phyloP scores from a whole-genome alignment of 768 basidiomycete species.

The Arthromyces matolae region DNA sequence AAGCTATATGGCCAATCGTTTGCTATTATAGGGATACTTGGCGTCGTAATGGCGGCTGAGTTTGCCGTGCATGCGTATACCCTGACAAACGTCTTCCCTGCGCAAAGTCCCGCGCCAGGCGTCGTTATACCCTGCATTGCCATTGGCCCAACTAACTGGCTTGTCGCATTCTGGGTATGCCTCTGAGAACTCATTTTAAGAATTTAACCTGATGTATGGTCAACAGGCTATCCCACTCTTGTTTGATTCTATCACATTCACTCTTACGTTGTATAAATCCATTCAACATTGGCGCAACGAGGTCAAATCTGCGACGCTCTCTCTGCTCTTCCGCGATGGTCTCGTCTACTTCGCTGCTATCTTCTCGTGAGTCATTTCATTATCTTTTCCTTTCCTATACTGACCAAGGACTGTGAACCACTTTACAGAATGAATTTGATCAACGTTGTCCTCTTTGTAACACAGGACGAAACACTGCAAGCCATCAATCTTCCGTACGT shows the following conservation, averaged over 20 bases:
- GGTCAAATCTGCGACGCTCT: constrained; percentile 5
- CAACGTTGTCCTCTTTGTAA: constrained; percentile 22
- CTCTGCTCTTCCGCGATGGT: constrained; percentile 16
- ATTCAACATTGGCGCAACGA: constrained; percentile 7
- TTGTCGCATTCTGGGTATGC: constrained; percentile 22
- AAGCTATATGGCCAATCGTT: constrained; percentile 20
- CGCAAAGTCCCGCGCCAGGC: constrained; percentile 14
- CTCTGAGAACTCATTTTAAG: not conserved
- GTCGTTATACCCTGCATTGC: constrained; percentile 19
- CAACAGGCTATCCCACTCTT: constrained; percentile 2
- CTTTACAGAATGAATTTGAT: constrained; percentile 17
- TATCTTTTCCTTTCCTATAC: not conserved
- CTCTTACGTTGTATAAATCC: constrained; percentile 7
- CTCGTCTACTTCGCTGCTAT: constrained; percentile 25
- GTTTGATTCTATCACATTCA: constrained; percentile 19
- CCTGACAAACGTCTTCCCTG: constrained; percentile 16
- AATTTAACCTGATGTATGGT: not conserved
- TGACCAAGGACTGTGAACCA: too few species aligned
- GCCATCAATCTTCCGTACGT: constrained; percentile 23
- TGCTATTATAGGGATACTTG: constrained; percentile 10
- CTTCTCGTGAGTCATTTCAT: constrained; percentile 11
- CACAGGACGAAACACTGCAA: constrained; percentile 11
- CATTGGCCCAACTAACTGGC: constrained; percentile 20
- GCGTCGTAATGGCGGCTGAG: constrained; percentile 11
- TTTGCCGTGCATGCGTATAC: constrained; percentile 16